Percentiles rank a stretch among this genome's conserved stretches.
phyloP scores from a whole-genome alignment of 2,329 filamentous ascomycete genomes.

The Aspergillus hiratsukae region DNA sequence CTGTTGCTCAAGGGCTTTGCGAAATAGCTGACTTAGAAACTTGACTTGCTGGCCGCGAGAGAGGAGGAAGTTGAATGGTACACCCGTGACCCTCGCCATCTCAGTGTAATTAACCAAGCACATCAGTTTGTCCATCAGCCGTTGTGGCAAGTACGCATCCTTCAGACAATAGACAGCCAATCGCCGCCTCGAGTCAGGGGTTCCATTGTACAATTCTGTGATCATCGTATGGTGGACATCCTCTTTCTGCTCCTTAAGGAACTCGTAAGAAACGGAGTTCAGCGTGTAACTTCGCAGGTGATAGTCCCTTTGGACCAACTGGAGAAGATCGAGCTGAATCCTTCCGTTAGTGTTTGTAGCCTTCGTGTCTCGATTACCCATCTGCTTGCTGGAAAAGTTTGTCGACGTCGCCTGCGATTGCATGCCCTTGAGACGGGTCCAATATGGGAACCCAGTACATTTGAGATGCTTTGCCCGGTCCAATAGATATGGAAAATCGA shows the following conservation, averaged over 20 bases:
- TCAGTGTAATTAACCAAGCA: slow-evolving; percentile 99
- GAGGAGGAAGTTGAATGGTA: slow-evolving; percentile 92
- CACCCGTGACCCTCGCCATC: slow-evolving; percentile 98
- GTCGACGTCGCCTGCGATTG: slow-evolving; percentile 70
- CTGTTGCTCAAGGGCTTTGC: slow-evolving; percentile 88
- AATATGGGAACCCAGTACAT: slow-evolving; percentile 74
- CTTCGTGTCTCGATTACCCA: slow-evolving; percentile 94
- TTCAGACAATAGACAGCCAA: slow-evolving; percentile 95
- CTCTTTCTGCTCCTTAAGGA: slow-evolving; percentile 95
- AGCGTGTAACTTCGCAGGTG: slow-evolving; percentile 95
- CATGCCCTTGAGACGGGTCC: slow-evolving; percentile 71
- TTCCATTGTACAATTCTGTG: slow-evolving; percentile 95
- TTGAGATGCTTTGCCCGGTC: slow-evolving; percentile 84
- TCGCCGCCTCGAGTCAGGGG: slow-evolving; percentile 83
- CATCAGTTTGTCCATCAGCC: slow-evolving; percentile 94
- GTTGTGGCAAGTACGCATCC: slow-evolving; percentile 90
- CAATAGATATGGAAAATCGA: slow-evolving; percentile 94
- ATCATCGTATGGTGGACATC: slow-evolving; percentile 99
- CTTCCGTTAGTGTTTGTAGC: slow-evolving; percentile 91
- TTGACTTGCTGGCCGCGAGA: slow-evolving; percentile 94
- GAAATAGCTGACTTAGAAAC: slow-evolving; percentile 94
- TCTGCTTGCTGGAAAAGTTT: slow-evolving; percentile 95
- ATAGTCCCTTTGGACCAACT: slow-evolving; percentile 89
- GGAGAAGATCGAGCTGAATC: slow-evolving; percentile 88
- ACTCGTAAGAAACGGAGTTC: slow-evolving; percentile 93